Evolutionary conservation across 441 rosid species (phyloP), one percentile per base, ranked within the genome.

Genomic region (Eutrema salsugineum): DNA sequence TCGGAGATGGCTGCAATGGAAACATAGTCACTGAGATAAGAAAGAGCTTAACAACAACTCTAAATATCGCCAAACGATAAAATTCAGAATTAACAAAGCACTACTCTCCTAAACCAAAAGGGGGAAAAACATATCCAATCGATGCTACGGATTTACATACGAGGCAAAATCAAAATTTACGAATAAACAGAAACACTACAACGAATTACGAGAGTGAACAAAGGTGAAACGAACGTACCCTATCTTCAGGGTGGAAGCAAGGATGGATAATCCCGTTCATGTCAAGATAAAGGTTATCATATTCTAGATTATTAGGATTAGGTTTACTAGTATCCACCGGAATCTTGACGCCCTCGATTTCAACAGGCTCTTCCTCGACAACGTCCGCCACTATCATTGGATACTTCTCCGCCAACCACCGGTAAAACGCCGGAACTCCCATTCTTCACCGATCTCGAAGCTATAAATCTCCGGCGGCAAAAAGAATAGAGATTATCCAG

Each of bases 201-300:
- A 22, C 12, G 15, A 64, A 63, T 5, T 5, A 40, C 68, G 30
- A 63, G 10, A 49, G 20, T 51, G 40, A 20, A 50, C 10, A 57
- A 22, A 12, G 8, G 30, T 11, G 8, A 33, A 33, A 36, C 27
- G 0, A 12, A 62, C 59, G 5, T 83, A 92, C 96, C 79, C 95
- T 82, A 70, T 88, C 98, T 77, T 93, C 98, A 3, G 98, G 98
- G 50, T 91, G 98, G 64, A 93, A 93, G 79, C 98, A 93, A 49
- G 98, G 98, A 32, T 91, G 98, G 27, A 93, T 89, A 76, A 91
- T 91, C 76, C 94, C 94, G 54, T 93, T 93, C 98, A 91, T 93
- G 54, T 93, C 98, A 71, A 93, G 97, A 78, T 91, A 93, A 15
- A 93, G 83, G 77, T 93, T 93, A 73, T 93, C 98, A 50, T 77